Percentiles rank a stretch among this genome's conserved stretches.
phyloP scores from a whole-genome alignment of 2,329 filamentous ascomycete species.

The Cladophialophora psammophila region DNA sequence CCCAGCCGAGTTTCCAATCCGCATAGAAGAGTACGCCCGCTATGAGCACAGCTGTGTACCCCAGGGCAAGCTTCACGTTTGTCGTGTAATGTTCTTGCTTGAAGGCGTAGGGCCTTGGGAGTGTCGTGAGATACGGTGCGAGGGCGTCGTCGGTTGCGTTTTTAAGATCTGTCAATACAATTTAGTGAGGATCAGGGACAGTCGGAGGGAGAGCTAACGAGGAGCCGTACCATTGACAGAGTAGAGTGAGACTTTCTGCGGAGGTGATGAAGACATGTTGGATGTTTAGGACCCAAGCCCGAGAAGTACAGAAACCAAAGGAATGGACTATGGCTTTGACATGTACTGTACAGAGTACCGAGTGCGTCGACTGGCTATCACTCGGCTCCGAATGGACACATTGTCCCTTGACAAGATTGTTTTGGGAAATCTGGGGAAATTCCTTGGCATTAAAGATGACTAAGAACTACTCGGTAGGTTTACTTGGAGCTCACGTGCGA shows the following conservation, averaged over 20 bases:
- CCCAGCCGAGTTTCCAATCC: constrained; percentile 92
- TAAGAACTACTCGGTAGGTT: too few relatives aligned
- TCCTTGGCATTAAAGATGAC: background rate
- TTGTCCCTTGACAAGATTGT: background rate
- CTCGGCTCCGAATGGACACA: background rate
- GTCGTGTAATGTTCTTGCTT: constrained; percentile 79
- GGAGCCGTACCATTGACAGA: constrained; percentile 52
- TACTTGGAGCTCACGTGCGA: too few relatives aligned
- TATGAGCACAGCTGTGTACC: constrained; percentile 81
- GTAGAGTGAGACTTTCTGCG: constrained; percentile 54
- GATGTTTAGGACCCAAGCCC: background rate
- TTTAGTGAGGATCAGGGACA: constrained; percentile 2
- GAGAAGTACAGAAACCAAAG: background rate
- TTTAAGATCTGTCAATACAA: constrained; percentile 75
- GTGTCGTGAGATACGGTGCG: constrained; percentile 87
- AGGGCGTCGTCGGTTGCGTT: constrained; percentile 96
- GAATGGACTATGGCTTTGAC: background rate
- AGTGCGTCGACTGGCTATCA: background rate
- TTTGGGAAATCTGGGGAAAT: background rate
- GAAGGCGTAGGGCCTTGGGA: constrained; percentile 70
- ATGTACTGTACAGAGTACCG: background rate
- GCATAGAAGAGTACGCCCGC: constrained; percentile 85
- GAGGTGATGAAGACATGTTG: constrained; percentile 12
- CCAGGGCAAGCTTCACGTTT: constrained; percentile 82
- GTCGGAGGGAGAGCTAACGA: constrained; percentile 14